These are phyloP conservation scores for Diaporthe aspalathi DNA, from an alignment of 2,329 filamentous ascomycete genomes.

Conservation along the genomic window DNA sequence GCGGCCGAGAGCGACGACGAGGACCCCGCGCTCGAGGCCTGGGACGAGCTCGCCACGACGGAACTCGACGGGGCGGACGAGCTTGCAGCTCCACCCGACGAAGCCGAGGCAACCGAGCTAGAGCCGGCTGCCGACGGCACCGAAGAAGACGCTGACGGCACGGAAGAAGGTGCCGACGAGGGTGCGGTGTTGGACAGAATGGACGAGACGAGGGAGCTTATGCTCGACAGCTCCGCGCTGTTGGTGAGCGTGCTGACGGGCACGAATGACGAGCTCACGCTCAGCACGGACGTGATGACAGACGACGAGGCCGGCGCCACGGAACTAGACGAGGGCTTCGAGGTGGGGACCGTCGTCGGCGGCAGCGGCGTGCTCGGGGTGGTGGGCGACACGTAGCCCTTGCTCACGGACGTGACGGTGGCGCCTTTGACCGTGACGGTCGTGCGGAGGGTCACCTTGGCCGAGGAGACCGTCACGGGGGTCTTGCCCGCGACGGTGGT, in stretches of 20 bases:
- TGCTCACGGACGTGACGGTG: slow-evolving; percentile 28
- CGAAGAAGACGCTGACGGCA: no score
- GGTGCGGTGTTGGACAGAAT: neutral
- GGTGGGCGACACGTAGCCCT: neutral
- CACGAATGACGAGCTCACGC: slow-evolving; percentile 32
- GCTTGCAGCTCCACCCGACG: neutral
- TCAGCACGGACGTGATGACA: slow-evolving; percentile 12
- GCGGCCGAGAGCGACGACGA: neutral
- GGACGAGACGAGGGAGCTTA: slow-evolving; percentile 13
- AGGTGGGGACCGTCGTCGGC: neutral
- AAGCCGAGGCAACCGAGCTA: neutral
- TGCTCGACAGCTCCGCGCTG: slow-evolving; percentile 19
- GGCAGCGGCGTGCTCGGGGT: neutral
- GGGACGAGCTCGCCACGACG: neutral
- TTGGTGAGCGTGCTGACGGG: slow-evolving; percentile 31
- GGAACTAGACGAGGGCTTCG: neutral
- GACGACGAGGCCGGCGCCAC: slow-evolving; percentile 7
- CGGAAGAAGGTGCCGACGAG: neutral
- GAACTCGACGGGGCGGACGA: neutral
- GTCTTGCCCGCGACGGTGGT: neutral
- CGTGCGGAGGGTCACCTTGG: slow-evolving; percentile 11
- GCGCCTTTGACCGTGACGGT: slow-evolving; percentile 7
- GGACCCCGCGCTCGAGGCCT: neutral
- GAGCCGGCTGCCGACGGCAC: neutral
- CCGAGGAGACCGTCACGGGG: slow-evolving; percentile 16